Conservation (phyloP, 345 rosid genomes). For the Iberis pinnata region DNA sequence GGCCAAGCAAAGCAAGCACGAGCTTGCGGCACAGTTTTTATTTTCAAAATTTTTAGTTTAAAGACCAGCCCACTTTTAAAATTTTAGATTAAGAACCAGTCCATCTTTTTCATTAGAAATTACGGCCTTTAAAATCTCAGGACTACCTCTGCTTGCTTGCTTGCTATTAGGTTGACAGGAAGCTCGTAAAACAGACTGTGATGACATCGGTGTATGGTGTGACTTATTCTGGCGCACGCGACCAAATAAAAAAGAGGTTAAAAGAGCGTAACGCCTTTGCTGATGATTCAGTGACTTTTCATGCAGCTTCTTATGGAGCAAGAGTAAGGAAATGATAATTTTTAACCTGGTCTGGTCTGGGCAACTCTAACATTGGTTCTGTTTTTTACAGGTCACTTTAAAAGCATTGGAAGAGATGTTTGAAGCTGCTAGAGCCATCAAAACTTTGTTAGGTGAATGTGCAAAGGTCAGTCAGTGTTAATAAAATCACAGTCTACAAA, state of each 20-base stretch:
- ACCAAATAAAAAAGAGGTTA: constrained; percentile 87
- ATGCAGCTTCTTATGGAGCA: constrained; percentile 84
- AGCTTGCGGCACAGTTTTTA: too few relatives aligned
- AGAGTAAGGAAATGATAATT: constrained; percentile 45
- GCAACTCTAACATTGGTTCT: too few relatives aligned
- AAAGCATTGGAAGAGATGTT: constrained; percentile 92
- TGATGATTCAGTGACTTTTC: constrained; percentile 69
- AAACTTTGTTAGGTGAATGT: constrained; percentile 96
- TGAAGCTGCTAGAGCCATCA: constrained; percentile 88
- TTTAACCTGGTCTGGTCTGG: too few relatives aligned
- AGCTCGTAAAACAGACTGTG: constrained; percentile 92
- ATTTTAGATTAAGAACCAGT: too few relatives aligned
- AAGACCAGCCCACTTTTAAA: too few relatives aligned
- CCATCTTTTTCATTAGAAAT: too few relatives aligned
- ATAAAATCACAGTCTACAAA: too few relatives aligned
- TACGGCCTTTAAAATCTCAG: too few relatives aligned
- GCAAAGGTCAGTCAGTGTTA: constrained; percentile 50
- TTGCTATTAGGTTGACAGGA: constrained; percentile 92
- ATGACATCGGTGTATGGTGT: constrained; percentile 99
- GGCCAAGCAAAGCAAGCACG: too few relatives aligned
- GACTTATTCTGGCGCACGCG: constrained; percentile 94
- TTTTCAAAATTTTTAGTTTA: too few relatives aligned
- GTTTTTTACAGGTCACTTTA: constrained; percentile 67
- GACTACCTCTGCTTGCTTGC: too few relatives aligned
- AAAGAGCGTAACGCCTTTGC: constrained; percentile 83